Conservation (phyloP, 345 rosid species). For the Pistacia atlantica region DNA sequence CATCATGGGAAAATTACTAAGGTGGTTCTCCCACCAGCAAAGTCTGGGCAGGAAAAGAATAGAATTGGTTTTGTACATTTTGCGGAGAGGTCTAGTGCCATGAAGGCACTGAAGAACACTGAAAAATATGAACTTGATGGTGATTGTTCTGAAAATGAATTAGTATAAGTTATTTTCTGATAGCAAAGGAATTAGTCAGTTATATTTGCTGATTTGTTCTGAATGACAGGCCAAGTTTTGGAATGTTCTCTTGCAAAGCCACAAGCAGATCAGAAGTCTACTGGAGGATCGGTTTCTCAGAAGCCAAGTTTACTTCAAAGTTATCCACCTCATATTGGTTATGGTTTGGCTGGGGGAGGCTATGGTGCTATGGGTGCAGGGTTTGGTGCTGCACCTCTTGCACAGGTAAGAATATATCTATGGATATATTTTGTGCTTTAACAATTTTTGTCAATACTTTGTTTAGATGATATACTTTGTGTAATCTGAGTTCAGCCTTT, state of each 20-base stretch:
- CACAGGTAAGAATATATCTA: slow-evolving; percentile 47
- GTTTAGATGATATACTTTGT: neutral
- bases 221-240: slow-evolving; percentile 59
- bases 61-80: slow-evolving; percentile 73
- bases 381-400: slow-evolving; percentile 55
- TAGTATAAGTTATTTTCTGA: slow-evolving; percentile 2
- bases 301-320: slow-evolving; percentile 51
- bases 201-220: slow-evolving; percentile 18
- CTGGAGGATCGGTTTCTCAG: slow-evolving; percentile 41
- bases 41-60: slow-evolving; percentile 61
- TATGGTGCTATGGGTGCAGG: slow-evolving; percentile 59
- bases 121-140: slow-evolving; percentile 75
- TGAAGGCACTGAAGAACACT: slow-evolving; percentile 61
- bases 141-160: slow-evolving; percentile 19
- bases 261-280: slow-evolving; percentile 62
- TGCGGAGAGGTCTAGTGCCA: slow-evolving; percentile 66
- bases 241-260: slow-evolving; percentile 82
- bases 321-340: slow-evolving; percentile 55
- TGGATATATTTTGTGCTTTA: neutral
- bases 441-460: neutral
- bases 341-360: slow-evolving; percentile 55
- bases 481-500: neutral
- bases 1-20: slow-evolving; percentile 63
- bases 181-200: neutral
- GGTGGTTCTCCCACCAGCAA: slow-evolving; percentile 69